A percentile compares a stretch with the other conserved stretches of the same genome.
These are phyloP conservation scores for Davidsoniella virescens DNA, from an alignment of 2,329 filamentous ascomycete genomes.

Conservation along the genomic window DNA sequence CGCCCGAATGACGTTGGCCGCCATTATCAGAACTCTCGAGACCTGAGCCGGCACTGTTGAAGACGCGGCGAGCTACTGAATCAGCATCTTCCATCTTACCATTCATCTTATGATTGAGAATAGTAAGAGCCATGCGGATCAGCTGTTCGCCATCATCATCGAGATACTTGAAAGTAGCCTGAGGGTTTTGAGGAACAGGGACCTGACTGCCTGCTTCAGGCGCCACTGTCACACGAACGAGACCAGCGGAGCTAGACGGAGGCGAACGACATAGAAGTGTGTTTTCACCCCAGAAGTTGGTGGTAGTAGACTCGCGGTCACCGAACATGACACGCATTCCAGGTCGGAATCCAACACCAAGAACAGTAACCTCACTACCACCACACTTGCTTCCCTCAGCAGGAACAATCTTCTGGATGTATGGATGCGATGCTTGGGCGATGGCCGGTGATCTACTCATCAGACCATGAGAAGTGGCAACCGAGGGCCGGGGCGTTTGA, in stretches of 20 bases:
- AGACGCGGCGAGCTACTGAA: slow-evolving; percentile 44
- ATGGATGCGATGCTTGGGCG: slow-evolving; percentile 22
- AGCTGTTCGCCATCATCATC: slow-evolving; percentile 54
- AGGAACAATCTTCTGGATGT: slow-evolving; percentile 73
- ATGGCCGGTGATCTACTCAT: slow-evolving; percentile 8
- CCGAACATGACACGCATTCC: slow-evolving; percentile 76
- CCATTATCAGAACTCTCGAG: slow-evolving; percentile 11
- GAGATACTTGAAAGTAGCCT: slow-evolving; percentile 53
- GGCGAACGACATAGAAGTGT: slow-evolving; percentile 68
- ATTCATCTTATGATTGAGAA: slow-evolving; percentile 48
- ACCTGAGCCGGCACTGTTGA: slow-evolving; percentile 28
- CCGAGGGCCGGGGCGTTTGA: slow-evolving; percentile 20
- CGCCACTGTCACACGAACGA: slow-evolving; percentile 48
- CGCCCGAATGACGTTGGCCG: slow-evolving; percentile 21
- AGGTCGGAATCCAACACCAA: slow-evolving; percentile 65
- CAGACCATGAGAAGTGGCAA: slow-evolving; percentile 32
- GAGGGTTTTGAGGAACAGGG: slow-evolving; percentile 23
- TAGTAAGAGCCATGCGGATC: slow-evolving; percentile 49
- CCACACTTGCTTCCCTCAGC: slow-evolving; percentile 66
- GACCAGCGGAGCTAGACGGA: slow-evolving; percentile 48
- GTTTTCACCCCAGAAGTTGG: slow-evolving; percentile 65
- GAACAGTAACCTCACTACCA: slow-evolving; percentile 72
- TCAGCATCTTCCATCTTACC: slow-evolving; percentile 44
- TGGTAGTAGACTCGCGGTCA: slow-evolving; percentile 44
- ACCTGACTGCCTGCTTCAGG: slow-evolving; percentile 14